These are phyloP conservation scores for Myxozyma neotropica DNA, from an alignment of 805 yeast species.

Conservation along the genomic window DNA sequence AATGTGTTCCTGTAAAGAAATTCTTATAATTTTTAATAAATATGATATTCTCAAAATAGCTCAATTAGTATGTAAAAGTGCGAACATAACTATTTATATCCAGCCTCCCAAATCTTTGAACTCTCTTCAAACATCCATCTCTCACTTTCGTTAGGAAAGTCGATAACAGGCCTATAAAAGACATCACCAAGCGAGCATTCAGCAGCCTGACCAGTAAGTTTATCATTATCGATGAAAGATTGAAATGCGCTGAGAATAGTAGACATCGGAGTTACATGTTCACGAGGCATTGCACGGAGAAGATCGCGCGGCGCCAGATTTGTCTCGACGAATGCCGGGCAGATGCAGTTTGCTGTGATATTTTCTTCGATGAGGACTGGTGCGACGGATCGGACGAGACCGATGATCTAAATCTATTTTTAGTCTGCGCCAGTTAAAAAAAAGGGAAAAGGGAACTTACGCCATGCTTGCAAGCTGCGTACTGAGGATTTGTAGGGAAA, in stretches of 20 bases:
- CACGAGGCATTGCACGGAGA: slow-evolving; percentile 2
- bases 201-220: slow-evolving; percentile 15
- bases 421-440: not conserved
- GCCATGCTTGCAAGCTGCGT: slow-evolving; percentile 14
- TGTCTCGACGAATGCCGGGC: slow-evolving; percentile 19
- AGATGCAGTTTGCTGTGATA: slow-evolving; percentile 16
- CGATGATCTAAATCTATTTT: slow-evolving; percentile 1
- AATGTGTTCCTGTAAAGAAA: too few relatives aligned
- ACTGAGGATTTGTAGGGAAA: slow-evolving; percentile 15
- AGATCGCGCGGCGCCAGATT: slow-evolving; percentile 12
- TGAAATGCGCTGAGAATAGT: slow-evolving; percentile 14
- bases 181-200: slow-evolving; percentile 17
- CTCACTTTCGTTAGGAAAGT: slow-evolving; percentile 13
- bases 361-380: slow-evolving; percentile 5
- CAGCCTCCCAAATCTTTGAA: slow-evolving; percentile 2
- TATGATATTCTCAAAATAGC: too few relatives aligned
- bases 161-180: slow-evolving; percentile 11
- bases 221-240: slow-evolving; percentile 6
- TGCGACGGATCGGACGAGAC: slow-evolving; percentile 14
- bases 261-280: slow-evolving; percentile 18
- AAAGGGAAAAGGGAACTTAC: not conserved
- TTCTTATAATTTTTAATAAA: not conserved
- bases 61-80: too few relatives aligned
- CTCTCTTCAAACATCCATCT: slow-evolving; percentile 17
- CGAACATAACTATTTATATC: slow-evolving; percentile 2